Base-by-base conservation (phyloP, 2,329 filamentous ascomycete species). In the Fusarium clavum region DNA sequence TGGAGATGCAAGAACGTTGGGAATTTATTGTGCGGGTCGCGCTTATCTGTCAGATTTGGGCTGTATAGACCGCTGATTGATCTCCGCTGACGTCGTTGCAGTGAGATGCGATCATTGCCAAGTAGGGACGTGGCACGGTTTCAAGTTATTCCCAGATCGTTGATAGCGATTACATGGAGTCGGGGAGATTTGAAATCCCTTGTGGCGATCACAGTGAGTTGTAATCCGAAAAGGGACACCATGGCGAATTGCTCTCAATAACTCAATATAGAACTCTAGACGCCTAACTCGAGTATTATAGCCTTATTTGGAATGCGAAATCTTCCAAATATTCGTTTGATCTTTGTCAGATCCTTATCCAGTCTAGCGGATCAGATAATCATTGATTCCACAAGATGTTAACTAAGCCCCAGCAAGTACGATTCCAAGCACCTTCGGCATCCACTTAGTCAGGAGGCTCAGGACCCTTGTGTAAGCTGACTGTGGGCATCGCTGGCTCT, bases 41-140 rank as follows among this genome's bases (percentile, higher is more conserved):
- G 63, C 54, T 66, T 66, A 61, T 18, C n/a, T 44, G 32, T 47
- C n/a, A 16, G 11, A 27, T 8, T 8, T 16, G 12, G 49, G n/a
- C 18, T 27, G 11, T 38, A 20, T 38, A 16, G 44, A 27, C 44
- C 34, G 22, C 49, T 24, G 40, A 41, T 27, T 52, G 13, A 51
- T 16, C 27, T 18, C 22, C 8, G 48, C 27, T 59, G 52, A 64
- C 40, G 45, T 47, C 20, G 40, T 14, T 49, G 18, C 18, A 38
- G 62, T 65, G 27, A 58, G 61, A 58, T 59, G 38, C 16, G 25
- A 59, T 45, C 46, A 57, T 41, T 11, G 5, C n/a, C 43, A n/a
- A 12, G 46, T 64, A 27, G 10, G 18, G 10, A 34, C 29, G 53
- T 29, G 53, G 58, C 52, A 49, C 59, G 25, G 12, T 11, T 3